Evolutionary conservation across 345 rosid genomes (phyloP).

Genomic region (Leavenworthia alabamica): DNA sequence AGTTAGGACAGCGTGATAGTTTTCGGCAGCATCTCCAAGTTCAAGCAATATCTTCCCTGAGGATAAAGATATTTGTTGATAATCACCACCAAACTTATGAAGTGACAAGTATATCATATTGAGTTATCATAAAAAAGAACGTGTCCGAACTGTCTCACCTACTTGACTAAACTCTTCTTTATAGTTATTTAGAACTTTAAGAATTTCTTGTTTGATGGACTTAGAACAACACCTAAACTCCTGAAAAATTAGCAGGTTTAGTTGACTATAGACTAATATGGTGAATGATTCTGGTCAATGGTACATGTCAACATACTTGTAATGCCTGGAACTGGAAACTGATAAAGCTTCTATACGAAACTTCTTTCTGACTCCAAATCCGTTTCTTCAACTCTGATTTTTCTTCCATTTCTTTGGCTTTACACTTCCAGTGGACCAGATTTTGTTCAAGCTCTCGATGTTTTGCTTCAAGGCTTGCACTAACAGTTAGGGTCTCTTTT

Average conservation of each 20-base stretch:
- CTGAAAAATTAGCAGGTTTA: constrained; percentile 36
- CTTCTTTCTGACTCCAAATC: constrained; percentile 57
- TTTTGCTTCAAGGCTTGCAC: constrained; percentile 36
- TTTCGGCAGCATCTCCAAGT: constrained; percentile 56
- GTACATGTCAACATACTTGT: constrained; percentile 38
- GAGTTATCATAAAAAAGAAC: not conserved
- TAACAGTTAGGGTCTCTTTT: constrained; percentile 37
- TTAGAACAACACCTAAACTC: constrained; percentile 46
- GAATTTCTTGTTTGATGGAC: constrained; percentile 60
- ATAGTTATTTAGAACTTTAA: constrained; percentile 36
- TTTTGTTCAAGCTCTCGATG: constrained; percentile 45
- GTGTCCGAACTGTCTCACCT: constrained; percentile 37
- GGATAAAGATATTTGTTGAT: not conserved
- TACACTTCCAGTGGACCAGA: constrained; percentile 41
- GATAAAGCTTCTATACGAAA: constrained; percentile 32
- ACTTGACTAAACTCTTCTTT: constrained; percentile 44
- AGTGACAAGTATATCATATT: not conserved
- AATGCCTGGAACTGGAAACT: constrained; percentile 47
- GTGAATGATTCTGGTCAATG: constrained; percentile 25
- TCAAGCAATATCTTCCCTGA: constrained; percentile 49
- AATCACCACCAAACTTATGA: constrained; percentile 6
- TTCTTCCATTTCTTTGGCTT: constrained; percentile 44
- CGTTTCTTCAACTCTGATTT: constrained; percentile 33
- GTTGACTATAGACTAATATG: constrained; percentile 5
- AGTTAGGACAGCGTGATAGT: constrained; percentile 59